Conservation (phyloP, 805 yeast species). For the Wickerhamiella sergipiensis region DNA sequence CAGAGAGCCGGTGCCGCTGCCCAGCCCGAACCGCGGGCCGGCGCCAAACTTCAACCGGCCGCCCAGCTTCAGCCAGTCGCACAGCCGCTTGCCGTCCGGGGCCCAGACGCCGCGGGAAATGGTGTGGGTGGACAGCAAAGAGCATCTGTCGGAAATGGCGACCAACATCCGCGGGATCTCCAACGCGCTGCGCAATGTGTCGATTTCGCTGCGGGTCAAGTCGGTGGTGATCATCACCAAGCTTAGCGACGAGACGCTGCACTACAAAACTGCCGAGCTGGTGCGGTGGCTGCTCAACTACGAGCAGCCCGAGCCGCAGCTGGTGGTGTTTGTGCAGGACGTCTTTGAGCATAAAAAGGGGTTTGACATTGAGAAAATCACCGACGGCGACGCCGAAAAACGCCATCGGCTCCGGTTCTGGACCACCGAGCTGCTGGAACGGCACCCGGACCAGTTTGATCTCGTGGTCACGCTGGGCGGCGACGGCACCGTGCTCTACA, state of each 20-base stretch:
- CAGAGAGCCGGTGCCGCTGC: neutral
- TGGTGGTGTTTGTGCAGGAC: constrained; percentile 60
- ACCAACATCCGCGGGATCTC: constrained; percentile 20
- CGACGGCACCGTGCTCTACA: constrained; percentile 87
- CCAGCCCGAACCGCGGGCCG: neutral
- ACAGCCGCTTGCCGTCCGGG: constrained; percentile 6
- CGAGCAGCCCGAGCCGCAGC: constrained; percentile 3
- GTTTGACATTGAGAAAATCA: constrained; percentile 45
- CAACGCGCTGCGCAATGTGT: constrained; percentile 17
- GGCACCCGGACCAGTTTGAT: constrained; percentile 42
- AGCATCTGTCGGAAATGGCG: constrained; percentile 20
- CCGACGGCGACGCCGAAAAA: constrained; percentile 31
- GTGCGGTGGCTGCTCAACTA: constrained; percentile 16
- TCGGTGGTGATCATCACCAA: constrained; percentile 16
- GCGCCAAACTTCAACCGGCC: neutral
- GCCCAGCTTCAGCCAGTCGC: constrained; percentile 5
- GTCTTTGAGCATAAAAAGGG: constrained; percentile 46
- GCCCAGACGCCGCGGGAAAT: constrained; percentile 17
- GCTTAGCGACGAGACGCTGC: constrained; percentile 16
- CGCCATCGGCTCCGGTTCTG: constrained; percentile 48
- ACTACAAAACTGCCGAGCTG: constrained; percentile 11
- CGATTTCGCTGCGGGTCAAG: constrained; percentile 16
- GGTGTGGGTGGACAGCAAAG: constrained; percentile 19
- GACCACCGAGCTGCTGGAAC: constrained; percentile 42
- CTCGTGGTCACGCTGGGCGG: constrained; percentile 86